phyloP scores from a whole-genome alignment of 805 yeast species.

The Diddensiella caesifluorescens region DNA sequence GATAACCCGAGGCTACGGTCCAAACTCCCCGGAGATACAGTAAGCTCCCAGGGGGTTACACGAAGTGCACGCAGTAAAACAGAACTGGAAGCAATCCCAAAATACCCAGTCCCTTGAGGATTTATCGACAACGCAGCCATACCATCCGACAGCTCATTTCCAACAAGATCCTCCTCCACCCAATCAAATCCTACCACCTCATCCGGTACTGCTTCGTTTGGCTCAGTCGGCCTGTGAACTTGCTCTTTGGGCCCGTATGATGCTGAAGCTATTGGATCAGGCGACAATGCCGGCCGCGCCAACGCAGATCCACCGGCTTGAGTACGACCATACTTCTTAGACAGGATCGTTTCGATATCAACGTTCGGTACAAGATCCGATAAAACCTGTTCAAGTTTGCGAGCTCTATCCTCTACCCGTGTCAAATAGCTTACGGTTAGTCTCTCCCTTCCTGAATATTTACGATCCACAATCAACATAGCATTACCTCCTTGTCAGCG shows the following conservation, averaged over 20 bases:
- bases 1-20: slow-evolving; percentile 6
- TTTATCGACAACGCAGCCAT: slow-evolving; percentile 56
- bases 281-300: slow-evolving; percentile 2
- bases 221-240: slow-evolving; percentile 27
- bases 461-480: slow-evolving; percentile 1
- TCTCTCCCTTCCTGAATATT: too few relatives aligned
- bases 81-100: slow-evolving; percentile 60
- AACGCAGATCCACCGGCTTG: slow-evolving; percentile 1
- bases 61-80: slow-evolving; percentile 47
- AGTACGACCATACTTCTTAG: slow-evolving; percentile 17
- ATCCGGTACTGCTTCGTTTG: slow-evolving; percentile 36
- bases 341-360: slow-evolving; percentile 39
- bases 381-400: slow-evolving; percentile 42
- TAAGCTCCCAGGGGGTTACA: slow-evolving; percentile 29
- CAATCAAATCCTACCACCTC: slow-evolving; percentile 55
- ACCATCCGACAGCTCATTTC: slow-evolving; percentile 42
- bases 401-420: slow-evolving; percentile 57
- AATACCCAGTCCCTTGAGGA: slow-evolving; percentile 54
- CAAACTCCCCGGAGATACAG: not conserved
- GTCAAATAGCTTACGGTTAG: slow-evolving; percentile 55
- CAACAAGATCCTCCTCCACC: slow-evolving; percentile 45
- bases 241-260: slow-evolving; percentile 8
- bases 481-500: slow-evolving; percentile 60
- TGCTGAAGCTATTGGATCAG: not conserved
- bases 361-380: slow-evolving; percentile 42